A percentile compares a stretch with the other conserved stretches of the same genome.
phyloP scores from a whole-genome alignment of 768 basidiomycete genomes.

The Gymnopilus junonius region DNA sequence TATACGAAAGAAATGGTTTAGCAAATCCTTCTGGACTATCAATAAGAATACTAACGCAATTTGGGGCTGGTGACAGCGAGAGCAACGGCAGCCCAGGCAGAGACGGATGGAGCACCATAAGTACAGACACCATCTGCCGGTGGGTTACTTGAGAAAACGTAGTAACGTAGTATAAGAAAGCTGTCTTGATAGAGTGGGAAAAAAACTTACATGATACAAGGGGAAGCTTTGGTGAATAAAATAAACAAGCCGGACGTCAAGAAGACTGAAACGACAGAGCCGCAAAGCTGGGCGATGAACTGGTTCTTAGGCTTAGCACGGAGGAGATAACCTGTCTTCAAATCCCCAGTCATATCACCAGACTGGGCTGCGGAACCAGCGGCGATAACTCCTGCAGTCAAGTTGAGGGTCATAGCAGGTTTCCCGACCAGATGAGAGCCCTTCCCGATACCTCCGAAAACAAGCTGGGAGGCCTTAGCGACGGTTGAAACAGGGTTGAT shows the following conservation, averaged over 20 bases:
- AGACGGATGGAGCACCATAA: slow-evolving; percentile 58
- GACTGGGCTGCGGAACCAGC: slow-evolving; percentile 61
- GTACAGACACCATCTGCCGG: slow-evolving; percentile 42
- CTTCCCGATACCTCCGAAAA: slow-evolving; percentile 66
- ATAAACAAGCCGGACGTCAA: slow-evolving; percentile 61
- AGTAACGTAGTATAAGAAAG: not conserved
- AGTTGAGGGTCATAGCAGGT: slow-evolving; percentile 50
- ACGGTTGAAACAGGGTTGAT: slow-evolving; percentile 66
- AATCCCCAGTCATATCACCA: slow-evolving; percentile 68
- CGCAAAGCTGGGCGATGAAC: slow-evolving; percentile 62
- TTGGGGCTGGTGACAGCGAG: slow-evolving; percentile 50
- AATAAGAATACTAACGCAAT: slow-evolving; percentile 41
- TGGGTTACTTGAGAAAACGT: slow-evolving; percentile 26
- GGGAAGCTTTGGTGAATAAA: slow-evolving; percentile 63
- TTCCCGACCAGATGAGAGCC: slow-evolving; percentile 37
- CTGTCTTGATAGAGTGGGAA: not conserved
- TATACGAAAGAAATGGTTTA: slow-evolving; percentile 14
- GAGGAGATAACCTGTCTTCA: slow-evolving; percentile 73
- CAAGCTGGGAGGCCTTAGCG: slow-evolving; percentile 65
- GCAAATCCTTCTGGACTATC: not conserved
- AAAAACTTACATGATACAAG: slow-evolving; percentile 56
- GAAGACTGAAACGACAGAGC: slow-evolving; percentile 64
- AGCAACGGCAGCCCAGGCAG: slow-evolving; percentile 62
- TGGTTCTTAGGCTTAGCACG: slow-evolving; percentile 66
- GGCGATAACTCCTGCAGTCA: slow-evolving; percentile 57